Base-by-base conservation (phyloP, 139 green algal genomes). In the Chlamydomonas sphaeroides region DNA sequence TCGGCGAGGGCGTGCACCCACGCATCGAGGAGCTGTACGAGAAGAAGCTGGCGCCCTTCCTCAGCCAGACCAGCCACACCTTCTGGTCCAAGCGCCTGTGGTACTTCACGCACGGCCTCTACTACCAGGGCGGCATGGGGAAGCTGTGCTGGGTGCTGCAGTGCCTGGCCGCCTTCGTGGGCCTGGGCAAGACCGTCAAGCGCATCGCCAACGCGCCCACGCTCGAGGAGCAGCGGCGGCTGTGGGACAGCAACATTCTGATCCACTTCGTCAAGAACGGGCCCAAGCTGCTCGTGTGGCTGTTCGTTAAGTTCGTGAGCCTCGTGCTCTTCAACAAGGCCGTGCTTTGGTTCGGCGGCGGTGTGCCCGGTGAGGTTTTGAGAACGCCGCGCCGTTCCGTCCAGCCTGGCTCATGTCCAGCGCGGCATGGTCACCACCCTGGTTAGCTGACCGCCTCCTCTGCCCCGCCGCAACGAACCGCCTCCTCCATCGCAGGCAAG, bases 61-160 rank as follows among this genome's bases (percentile, higher is more conserved):
- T 99, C 32, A 65, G 53, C 3, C 93, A 99, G 91, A 92, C 89
- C 25, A 87, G 85, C 25, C 82, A 90, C 71, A 91, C 92, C 48
- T 99, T 99, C 92, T 99, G 97, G 97, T 87, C 88, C 39, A 86
- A 77, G 32, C 87, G 94, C 10, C 78, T 97, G 62, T 95, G 92
- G 81, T 98, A 99, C 93, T 99, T 99, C 90, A 89, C 93, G 69
- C 81, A 95, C 42, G 96, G 97, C 8, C 93, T 99, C 30, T 99
- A 99, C 92, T 99, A 98, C 85, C 93, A 97, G 89, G 97, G 97
- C 56, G 94, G 96, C 84, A 99, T 99, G 97, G 95, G 95, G 72
- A 95, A 95, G 90, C 90, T 96, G 25, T 94, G 96, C 79, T 94
- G 90, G 86, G 86, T 93, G 45, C 71, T 96, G 67, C 93, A 94